These are phyloP conservation scores for Aspergillus floridensis DNA, from an alignment of 2,329 filamentous ascomycete species.

Conservation along the genomic window DNA sequence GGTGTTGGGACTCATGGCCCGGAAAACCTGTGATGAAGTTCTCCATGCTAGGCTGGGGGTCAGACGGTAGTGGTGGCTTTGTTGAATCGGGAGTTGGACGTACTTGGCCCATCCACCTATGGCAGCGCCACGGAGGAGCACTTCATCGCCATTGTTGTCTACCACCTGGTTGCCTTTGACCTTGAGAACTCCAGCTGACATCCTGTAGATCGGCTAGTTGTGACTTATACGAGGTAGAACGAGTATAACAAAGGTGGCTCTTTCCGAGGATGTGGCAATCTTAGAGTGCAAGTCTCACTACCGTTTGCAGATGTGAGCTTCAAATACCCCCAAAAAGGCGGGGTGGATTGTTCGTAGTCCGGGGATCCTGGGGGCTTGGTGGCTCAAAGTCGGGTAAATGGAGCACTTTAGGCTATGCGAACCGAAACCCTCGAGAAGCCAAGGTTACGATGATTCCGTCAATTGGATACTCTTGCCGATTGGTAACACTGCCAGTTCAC, in stretches of 20 bases:
- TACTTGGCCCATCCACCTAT: constrained; percentile 48
- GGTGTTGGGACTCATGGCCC: constrained; percentile 57
- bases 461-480: background rate
- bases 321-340: background rate
- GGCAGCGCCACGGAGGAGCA: constrained; percentile 51
- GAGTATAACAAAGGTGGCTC: background rate
- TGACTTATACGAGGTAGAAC: background rate
- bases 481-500: background rate
- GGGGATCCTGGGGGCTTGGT: background rate
- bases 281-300: background rate
- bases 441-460: background rate
- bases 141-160: constrained; percentile 43
- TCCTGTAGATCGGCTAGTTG: constrained; percentile 11
- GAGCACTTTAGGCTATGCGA: background rate
- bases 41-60: constrained; percentile 46
- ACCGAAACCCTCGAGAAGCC: background rate
- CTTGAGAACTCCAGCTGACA: constrained; percentile 39
- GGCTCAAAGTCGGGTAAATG: background rate
- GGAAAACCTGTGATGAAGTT: constrained; percentile 65
- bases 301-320: background rate
- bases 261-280: background rate
- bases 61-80: too few relatives aligned
- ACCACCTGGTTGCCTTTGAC: constrained; percentile 48
- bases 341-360: background rate
- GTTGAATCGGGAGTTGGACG: background rate